Conservation (phyloP, 2,329 filamentous ascomycete genomes). For the Botrytis aclada region DNA sequence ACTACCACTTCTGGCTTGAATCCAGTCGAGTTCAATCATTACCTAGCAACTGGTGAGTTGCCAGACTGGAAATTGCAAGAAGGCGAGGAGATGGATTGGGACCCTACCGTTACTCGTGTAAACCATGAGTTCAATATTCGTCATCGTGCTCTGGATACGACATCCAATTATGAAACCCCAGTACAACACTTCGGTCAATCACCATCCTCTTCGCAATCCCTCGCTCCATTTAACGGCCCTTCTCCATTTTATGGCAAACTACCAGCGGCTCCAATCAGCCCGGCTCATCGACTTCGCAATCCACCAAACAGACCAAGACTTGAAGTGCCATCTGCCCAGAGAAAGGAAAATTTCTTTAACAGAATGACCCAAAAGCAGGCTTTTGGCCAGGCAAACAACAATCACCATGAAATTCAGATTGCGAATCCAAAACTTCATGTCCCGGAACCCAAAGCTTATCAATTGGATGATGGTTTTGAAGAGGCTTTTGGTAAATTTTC, state of each 20-base stretch:
- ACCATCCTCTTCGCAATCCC: not conserved
- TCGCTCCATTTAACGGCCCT: constrained; percentile 13
- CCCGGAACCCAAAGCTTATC: not conserved
- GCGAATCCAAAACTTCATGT: constrained; percentile 42
- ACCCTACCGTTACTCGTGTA: constrained; percentile 32
- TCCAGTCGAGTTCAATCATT: constrained; percentile 18
- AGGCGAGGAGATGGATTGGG: constrained; percentile 70
- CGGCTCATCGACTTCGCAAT: constrained; percentile 60
- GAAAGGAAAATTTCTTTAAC: constrained; percentile 51
- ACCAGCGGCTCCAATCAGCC: constrained; percentile 65
- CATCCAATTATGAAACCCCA: constrained; percentile 40
- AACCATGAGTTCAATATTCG: constrained; percentile 40
- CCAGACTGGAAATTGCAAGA: constrained; percentile 3
- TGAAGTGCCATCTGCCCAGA: constrained; percentile 45
- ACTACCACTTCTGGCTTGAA: constrained; percentile 17
- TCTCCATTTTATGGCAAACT: constrained; percentile 66
- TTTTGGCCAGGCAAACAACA: not conserved
- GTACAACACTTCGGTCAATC: constrained; percentile 35
- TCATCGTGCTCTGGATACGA: constrained; percentile 53
- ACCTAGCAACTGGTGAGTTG: constrained; percentile 19
- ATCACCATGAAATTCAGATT: constrained; percentile 43
- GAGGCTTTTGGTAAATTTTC: constrained; percentile 8
- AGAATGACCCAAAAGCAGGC: constrained; percentile 22
- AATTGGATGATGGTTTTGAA: not conserved
- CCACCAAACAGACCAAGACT: constrained; percentile 56